phyloP scores from a whole-genome alignment of 2,329 filamentous ascomycete genomes.

The Cadophora gregata region DNA sequence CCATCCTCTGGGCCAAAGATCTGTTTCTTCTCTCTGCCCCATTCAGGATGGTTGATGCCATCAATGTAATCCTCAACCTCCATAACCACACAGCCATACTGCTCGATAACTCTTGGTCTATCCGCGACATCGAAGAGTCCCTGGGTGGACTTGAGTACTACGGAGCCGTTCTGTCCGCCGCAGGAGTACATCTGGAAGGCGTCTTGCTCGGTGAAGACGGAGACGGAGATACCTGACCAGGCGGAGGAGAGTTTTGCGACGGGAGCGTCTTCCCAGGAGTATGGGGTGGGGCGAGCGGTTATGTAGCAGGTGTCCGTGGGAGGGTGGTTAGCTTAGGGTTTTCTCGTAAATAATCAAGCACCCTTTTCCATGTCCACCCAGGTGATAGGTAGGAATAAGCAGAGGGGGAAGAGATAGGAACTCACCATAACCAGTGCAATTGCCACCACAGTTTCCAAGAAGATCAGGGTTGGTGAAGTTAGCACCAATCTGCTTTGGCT shows the following conservation, averaged over 20 bases:
- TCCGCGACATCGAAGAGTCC: slow-evolving; percentile 61
- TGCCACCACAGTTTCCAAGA: slow-evolving; percentile 75
- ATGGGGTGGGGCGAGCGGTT: slow-evolving; percentile 66
- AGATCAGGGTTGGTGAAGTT: slow-evolving; percentile 68
- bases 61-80: slow-evolving; percentile 96
- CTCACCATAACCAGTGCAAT: slow-evolving; percentile 85
- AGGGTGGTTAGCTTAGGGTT: neutral
- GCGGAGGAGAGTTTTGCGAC: slow-evolving; percentile 72
- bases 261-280: slow-evolving; percentile 63
- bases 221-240: slow-evolving; percentile 83
- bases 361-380: neutral
- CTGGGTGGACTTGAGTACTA: slow-evolving; percentile 74
- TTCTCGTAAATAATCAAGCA: neutral
- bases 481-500: slow-evolving; percentile 78
- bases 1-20: slow-evolving; percentile 64
- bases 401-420: neutral
- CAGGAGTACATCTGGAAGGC: slow-evolving; percentile 91
- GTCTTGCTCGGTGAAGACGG: slow-evolving; percentile 82
- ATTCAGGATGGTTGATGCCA: slow-evolving; percentile 89
- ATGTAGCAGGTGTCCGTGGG: slow-evolving; percentile 69
- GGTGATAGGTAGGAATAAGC: too few relatives aligned
- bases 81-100: slow-evolving; percentile 87
- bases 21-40: slow-evolving; percentile 71
- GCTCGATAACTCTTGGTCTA: slow-evolving; percentile 66
- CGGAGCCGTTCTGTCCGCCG: slow-evolving; percentile 72